Percentiles rank a stretch among this genome's conserved stretches.
Conservation (phyloP, 1,139 yeast species). For the Scheffersomyces illinoinensis region DNA sequence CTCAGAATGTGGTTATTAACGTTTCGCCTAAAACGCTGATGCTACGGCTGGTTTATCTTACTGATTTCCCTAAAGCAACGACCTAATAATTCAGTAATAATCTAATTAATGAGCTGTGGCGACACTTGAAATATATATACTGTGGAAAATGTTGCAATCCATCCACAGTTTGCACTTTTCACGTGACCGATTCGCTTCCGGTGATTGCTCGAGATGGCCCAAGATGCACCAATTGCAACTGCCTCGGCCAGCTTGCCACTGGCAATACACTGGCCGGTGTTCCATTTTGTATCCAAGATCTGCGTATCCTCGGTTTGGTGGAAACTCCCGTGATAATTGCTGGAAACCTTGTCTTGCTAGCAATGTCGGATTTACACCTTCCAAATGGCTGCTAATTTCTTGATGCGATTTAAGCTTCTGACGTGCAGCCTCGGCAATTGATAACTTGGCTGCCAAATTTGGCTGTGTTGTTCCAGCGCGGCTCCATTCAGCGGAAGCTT, state of each 20-base stretch:
- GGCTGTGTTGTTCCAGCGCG: neutral
- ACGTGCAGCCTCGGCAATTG: neutral
- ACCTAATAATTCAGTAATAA: neutral
- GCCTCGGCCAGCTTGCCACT: neutral
- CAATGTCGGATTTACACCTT: neutral
- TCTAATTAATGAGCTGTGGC: neutral
- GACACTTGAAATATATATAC: neutral
- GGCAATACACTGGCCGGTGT: neutral
- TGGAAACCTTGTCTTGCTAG: neutral
- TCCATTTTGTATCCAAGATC: neutral
- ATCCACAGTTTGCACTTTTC: slow-evolving; percentile 13
- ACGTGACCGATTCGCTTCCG: slow-evolving; percentile 7
- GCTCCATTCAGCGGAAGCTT: neutral
- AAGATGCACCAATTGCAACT: neutral
- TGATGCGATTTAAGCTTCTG: neutral
- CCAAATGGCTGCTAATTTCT: neutral
- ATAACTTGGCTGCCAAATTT: neutral
- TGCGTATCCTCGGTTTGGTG: neutral
- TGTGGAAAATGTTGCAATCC: slow-evolving; percentile 9
- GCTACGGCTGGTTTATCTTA: neutral
- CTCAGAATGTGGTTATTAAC: neutral
- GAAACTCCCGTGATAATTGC: neutral
- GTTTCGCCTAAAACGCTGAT: neutral
- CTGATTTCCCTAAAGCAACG: neutral
- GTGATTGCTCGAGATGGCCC: neutral